Base-by-base conservation (phyloP, 768 basidiomycete genomes). In the Suillus decipiens region DNA sequence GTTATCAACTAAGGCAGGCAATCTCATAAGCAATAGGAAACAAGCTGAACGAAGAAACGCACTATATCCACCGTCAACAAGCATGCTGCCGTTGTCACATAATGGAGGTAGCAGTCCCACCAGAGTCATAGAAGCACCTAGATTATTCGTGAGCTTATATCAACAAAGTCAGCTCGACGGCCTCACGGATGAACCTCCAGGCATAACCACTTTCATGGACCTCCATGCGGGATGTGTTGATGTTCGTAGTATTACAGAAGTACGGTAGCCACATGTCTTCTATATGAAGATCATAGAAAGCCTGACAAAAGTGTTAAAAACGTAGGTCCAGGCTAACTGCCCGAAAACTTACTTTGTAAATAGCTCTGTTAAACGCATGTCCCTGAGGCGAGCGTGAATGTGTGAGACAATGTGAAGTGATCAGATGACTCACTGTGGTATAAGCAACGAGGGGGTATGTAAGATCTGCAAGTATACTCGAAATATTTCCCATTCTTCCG, bases 211-310 rank as follows among this genome's bases (percentile, higher is more conserved):
- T 93, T 68, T 96, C 92, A 70, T 99, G 97, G 48, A 99, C 89
- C 71, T 99, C 95, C 95, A 99, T 99, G 10, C 89, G 84, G 10
- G 95, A 97, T 51, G 92, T 93, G 59, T 89, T 95, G 74, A 99
- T 97, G 70, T 98, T 98, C 22, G 97, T 96, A 2, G 96, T 93
- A 70, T 99, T 99, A 77, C 95, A 97, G 77, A 96, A 99, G 79
- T 87, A 98, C 5, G 96, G 97, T 7, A 99, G 81, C 97, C 96
- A 99, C 92, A 97, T 96, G 76, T 97, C 96, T 76, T 95, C 92
- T 45, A 94, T 94, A 69, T 98, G 95, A 47, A 95, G 86, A 74
- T 93, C 94, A 68, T 95, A 96, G 73, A 97, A 96, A 19, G 92
- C 87, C 86, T 93, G 70, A 19, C 54, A 54, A 50, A 47, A 34